Conservation (phyloP, 106 monocot genomes). For the Dendrobium chrysotoxum region DNA sequence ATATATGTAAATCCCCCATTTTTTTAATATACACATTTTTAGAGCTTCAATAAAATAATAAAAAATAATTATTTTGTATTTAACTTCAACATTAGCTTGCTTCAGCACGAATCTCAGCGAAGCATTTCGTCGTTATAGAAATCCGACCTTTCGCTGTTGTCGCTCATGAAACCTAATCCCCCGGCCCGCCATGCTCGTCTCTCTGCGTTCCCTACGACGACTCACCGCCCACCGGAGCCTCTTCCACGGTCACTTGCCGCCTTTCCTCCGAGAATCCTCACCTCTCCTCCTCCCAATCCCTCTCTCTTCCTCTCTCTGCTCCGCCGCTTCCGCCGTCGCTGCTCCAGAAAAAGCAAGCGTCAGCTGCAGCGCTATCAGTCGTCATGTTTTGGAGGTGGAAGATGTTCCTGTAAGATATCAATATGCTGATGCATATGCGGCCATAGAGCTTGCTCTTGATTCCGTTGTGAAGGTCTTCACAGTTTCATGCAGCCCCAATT, state of each 20-base stretch:
- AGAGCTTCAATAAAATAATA: too few relatives aligned
- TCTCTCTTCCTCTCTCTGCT: neutral
- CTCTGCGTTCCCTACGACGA: slow-evolving; percentile 21
- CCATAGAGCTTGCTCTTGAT: slow-evolving; percentile 87
- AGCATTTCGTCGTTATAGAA: neutral
- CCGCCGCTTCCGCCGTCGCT: neutral
- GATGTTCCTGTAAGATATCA: slow-evolving; percentile 23
- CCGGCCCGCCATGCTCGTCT: slow-evolving; percentile 8
- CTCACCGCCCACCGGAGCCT: slow-evolving; percentile 9
- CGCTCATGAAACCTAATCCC: neutral
- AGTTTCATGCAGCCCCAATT: slow-evolving; percentile 88
- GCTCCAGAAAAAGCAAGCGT: slow-evolving; percentile 1
- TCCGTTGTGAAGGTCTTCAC: slow-evolving; percentile 99
- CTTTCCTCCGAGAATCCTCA: neutral
- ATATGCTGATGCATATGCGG: slow-evolving; percentile 63
- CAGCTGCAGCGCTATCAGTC: slow-evolving; percentile 1
- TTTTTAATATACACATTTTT: too few relatives aligned
- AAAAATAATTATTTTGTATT: too few relatives aligned
- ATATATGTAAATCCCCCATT: too few relatives aligned
- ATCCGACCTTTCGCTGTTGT: neutral
- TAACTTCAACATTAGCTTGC: too few relatives aligned
- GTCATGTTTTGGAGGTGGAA: slow-evolving; percentile 11
- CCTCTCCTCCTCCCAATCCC: neutral
- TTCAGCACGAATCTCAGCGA: too few relatives aligned
- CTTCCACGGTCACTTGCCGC: neutral